Conservation (phyloP, 1,139 yeast species). For the Saccharomyces pastorianus region DNA sequence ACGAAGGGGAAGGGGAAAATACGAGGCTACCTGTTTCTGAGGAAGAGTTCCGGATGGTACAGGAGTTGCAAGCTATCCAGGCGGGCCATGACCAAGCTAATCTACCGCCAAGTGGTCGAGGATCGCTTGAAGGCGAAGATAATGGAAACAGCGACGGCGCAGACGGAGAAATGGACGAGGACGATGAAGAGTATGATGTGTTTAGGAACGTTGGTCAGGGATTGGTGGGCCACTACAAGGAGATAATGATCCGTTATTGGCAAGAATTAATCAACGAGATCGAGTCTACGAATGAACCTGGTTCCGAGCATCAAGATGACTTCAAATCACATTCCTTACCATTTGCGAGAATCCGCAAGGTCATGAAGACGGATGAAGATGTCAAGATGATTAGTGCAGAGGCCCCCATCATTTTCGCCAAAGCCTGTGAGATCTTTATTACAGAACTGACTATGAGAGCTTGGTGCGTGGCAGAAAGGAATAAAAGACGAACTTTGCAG, state of each 20-base stretch:
- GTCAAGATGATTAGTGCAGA: conserved; percentile 97
- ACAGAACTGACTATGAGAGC: conserved; percentile 97
- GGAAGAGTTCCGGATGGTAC: background rate
- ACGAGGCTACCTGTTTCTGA: background rate
- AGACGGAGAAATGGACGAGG: conserved; percentile 17
- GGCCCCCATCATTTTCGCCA: conserved; percentile 93
- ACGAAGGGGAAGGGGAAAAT: background rate
- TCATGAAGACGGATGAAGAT: conserved; percentile 96
- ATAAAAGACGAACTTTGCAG: conserved; percentile 87
- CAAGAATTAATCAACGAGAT: conserved; percentile 88
- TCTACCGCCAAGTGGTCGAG: background rate
- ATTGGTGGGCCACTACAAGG: conserved; percentile 69
- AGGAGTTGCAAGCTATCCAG: background rate
- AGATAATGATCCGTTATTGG: conserved; percentile 93
- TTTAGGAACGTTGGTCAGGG: conserved; percentile 95
- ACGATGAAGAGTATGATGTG: conserved; percentile 48
- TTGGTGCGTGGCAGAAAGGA: conserved; percentile 97
- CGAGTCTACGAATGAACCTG: conserved; percentile 40
- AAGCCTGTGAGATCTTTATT: conserved; percentile 93
- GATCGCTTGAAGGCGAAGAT: background rate
- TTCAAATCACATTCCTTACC: conserved; percentile 93
- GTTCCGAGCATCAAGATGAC: conserved; percentile 37
- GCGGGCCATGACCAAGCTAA: background rate
- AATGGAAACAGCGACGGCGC: background rate
- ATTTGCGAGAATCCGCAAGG: conserved; percentile 81